Conservation (phyloP, 345 rosid genomes). For the Eucalyptus guilfoylei region DNA sequence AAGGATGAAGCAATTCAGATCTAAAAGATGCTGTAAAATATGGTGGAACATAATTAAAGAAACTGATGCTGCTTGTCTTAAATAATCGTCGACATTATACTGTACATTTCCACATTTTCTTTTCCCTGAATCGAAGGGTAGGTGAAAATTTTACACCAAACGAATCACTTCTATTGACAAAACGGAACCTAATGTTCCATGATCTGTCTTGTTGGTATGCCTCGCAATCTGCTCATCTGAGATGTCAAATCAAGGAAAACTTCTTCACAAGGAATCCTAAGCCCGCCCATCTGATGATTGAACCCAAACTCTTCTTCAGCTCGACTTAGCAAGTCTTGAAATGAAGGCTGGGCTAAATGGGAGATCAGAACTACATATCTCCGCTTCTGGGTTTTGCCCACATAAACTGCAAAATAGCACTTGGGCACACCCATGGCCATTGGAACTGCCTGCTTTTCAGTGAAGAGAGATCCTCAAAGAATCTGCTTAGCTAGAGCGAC, state of each 20-base stretch:
- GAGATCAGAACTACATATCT: constrained; percentile 18
- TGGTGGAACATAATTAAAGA: not conserved
- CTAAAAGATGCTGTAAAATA: not conserved
- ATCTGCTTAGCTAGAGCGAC: not conserved
- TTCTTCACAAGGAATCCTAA: constrained; percentile 19
- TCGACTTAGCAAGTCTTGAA: constrained; percentile 11
- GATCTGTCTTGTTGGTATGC: not conserved
- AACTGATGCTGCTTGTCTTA: not conserved
- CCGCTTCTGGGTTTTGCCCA: constrained; percentile 13
- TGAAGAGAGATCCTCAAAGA: not conserved
- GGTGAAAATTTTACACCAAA: not conserved
- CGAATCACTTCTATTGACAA: not conserved
- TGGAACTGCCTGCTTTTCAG: not conserved
- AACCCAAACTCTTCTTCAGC: constrained; percentile 25
- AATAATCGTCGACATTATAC: not conserved
- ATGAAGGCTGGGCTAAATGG: constrained; percentile 10
- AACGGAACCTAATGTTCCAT: not conserved
- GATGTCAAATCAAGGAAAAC: not conserved
- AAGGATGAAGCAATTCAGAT: not conserved
- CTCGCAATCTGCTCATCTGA: not conserved
- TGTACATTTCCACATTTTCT: not conserved
- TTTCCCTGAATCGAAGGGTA: not conserved
- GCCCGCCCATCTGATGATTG: constrained; percentile 23
- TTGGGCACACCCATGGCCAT: not conserved
- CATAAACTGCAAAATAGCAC: constrained; percentile 18